Evolutionary conservation across 2,329 filamentous ascomycete genomes (phyloP).

Genomic region (Aspergillus piperis): DNA sequence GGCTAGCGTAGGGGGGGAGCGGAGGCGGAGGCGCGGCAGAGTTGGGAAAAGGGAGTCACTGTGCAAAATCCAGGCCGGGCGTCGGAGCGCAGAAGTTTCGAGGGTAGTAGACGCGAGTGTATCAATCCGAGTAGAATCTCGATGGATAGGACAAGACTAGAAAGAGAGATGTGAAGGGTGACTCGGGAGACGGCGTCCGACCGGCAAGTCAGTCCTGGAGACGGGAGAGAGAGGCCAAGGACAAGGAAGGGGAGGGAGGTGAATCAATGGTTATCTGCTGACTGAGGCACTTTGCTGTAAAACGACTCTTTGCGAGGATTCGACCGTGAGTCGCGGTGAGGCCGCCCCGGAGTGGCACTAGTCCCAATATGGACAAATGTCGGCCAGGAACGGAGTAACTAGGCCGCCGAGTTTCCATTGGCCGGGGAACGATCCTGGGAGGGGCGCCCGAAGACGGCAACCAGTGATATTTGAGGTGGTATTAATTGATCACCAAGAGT

Average conservation of each 20-base stretch:
- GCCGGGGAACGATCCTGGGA: neutral
- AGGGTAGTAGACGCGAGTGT: neutral
- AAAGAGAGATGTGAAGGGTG: neutral
- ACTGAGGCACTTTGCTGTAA: neutral
- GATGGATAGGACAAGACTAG: neutral
- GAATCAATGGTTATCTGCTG: conserved; percentile 7
- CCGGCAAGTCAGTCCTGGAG: neutral
- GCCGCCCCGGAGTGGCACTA: conserved; percentile 6
- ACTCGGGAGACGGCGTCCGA: neutral
- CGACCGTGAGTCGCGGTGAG: conserved; percentile 9
- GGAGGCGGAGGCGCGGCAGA: conserved; percentile 18
- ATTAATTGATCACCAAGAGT: neutral
- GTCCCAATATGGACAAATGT: neutral
- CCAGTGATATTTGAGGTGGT: neutral
- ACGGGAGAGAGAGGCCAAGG: neutral
- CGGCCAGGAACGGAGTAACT: conserved; percentile 10
- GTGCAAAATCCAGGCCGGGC: conserved; percentile 12
- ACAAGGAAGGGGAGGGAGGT: neutral
- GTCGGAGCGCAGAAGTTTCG: conserved; percentile 10
- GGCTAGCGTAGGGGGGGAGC: conserved; percentile 14
- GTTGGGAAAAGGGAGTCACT: conserved; percentile 16
- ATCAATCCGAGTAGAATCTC: neutral
- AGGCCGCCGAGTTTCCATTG: conserved; percentile 18
- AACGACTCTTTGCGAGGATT: neutral
- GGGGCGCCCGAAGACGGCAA: neutral